phyloP scores from a whole-genome alignment of 495 filamentous ascomycete species.

The Annulohypoxylon bovei region DNA sequence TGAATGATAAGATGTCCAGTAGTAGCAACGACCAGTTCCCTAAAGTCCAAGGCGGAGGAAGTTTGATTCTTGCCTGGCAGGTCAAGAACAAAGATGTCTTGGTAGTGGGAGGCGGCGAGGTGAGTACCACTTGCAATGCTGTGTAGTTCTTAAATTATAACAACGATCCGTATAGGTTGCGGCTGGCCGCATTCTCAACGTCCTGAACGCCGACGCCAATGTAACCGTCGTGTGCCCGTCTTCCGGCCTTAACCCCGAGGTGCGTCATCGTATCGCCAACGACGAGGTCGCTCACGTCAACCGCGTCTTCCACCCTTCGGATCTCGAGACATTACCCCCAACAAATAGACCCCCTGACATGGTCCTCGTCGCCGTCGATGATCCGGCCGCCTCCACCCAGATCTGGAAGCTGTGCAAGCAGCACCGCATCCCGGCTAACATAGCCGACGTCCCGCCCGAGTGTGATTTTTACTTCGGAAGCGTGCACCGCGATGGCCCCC shows the following conservation, averaged over 20 bases:
- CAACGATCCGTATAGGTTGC: constrained; percentile 71
- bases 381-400: constrained; percentile 82
- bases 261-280: constrained; percentile 78
- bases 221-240: constrained; percentile 85
- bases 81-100: constrained; percentile 82
- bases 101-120: constrained; percentile 93
- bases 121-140: constrained; percentile 50
- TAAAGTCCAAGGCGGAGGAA: constrained; percentile 85
- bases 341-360: constrained; percentile 59
- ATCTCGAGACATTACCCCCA: constrained; percentile 69
- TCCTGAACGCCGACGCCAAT: constrained; percentile 92
- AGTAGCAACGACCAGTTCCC: constrained; percentile 65
- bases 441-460: constrained; percentile 95
- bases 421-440: constrained; percentile 85
- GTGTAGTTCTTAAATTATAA: not conserved
- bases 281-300: constrained; percentile 80
- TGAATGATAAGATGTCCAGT: constrained; percentile 57
- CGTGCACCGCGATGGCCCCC: constrained; percentile 90
- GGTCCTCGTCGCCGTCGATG: constrained; percentile 93
- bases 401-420: constrained; percentile 95
- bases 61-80: constrained; percentile 94
- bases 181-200: constrained; percentile 89
- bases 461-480: constrained; percentile 99
- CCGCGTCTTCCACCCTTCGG: constrained; percentile 80
- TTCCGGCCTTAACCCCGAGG: constrained; percentile 86